Base-by-base conservation (phyloP, 1,284 basidiomycete genomes). In the Puccinia horiana region DNA sequence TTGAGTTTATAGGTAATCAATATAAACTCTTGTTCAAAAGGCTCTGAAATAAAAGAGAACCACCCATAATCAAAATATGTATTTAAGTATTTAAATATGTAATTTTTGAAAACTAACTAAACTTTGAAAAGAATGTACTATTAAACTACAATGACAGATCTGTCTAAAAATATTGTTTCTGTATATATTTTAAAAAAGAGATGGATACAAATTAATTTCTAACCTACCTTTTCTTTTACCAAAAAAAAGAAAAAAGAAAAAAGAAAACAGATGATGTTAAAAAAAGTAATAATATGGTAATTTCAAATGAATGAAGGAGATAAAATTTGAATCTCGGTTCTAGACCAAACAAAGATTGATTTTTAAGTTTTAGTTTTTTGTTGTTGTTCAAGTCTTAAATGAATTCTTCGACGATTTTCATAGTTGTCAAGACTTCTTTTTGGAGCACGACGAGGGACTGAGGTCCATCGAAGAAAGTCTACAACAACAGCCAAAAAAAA, bases 391-490 rank as follows among this genome's bases (percentile, higher is more conserved):
- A 20, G 40, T 37, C 0, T 67, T 40, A 73, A 32, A 54, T 32
- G 35, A 58, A 56, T 72, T 72, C 23, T n/a, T 74, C 9, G 11
- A 74, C 37, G n/a, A 74, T 56, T 6, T 74, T 58, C 16, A 54
- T 0, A 23, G 29, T 37, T n/a, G 72, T 63, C 23, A 76, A 47
- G 40, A 47, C 37, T 47, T 76, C 61, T 63, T 35, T 63, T 32
- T 65, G 54, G 11, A 76, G 58, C 20, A 76, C 56, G 37, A 52
- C 61, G 1, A 76, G 35, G 2, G 58, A 44, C 20, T 32, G 26
- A n/a, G 42, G 23, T 9, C 75, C 61, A 44, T 76, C 58, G 26
- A 76, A 49, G 29, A 12, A 52, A 49, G 58, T 61, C 75, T 76
- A 42, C 35, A 14, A 1, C 35, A n/a, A 49, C 3, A 52, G 18